Base-by-base conservation (phyloP, 2,329 filamentous ascomycete species). In the Pseudonectria foliicola region DNA sequence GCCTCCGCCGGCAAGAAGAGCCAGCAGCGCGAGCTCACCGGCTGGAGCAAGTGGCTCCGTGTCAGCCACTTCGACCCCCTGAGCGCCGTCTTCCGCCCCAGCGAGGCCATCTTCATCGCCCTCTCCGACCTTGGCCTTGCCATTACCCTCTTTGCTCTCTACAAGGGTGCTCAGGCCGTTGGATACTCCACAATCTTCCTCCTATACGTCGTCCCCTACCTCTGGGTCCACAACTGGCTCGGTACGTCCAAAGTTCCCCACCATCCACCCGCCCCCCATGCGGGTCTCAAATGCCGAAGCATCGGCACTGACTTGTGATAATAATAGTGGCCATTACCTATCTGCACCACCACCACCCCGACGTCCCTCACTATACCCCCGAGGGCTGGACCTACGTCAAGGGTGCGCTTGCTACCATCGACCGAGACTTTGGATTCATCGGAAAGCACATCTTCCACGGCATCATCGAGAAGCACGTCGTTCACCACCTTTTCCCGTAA, bases 201-300 rank as follows among this genome's bases (percentile, higher is more conserved):
- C 29, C 61, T 81, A 12, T 84, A 82, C 55, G 63, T 67, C 18
- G 65, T 80, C 25, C 80, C 81, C 12, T 85, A 81, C 57, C 53
- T 82, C 40, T 83, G 79, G 79, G 71, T 81, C 24, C 77, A 84
- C 63, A 75, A 82, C 66, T 84, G 78, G 78, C 68, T 84, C 35
- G 70, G 72, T 77, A 61, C 49, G 69, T 18, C 14, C 23, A 7
- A 27, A 23, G 30, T 34, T 14, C 10, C 6, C 18, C 18, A 5
- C 18, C 8, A 8, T 21, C 18, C 8, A 8, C 18, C 18, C 18
- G 5, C 5, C 18, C 18, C 18, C 18, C 5, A 21, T 21, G 18
- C 18, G 18, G 5, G 5, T 21, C 18, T 21, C 18, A 21, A 5
- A 21, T 21, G 18, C 18, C 18, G 18, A 21, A 21, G 18, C 18